A percentile compares a stretch with the other conserved stretches of the same genome.
Evolutionary conservation across 169 alveolate species (phyloP).

Genomic region (Plasmodium gonderi): DNA sequence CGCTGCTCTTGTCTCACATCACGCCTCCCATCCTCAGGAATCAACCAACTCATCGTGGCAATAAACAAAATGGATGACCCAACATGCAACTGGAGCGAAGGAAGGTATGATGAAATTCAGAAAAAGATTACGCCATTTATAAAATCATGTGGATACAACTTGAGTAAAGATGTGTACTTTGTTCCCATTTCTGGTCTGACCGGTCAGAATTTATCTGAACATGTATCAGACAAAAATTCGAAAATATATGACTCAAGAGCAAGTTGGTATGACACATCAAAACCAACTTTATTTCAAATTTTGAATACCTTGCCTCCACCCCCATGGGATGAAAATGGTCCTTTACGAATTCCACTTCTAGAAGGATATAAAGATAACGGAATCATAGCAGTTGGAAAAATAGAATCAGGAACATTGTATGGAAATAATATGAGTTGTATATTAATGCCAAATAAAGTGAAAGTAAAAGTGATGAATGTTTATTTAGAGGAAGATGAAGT

Average conservation of each 20-base stretch:
- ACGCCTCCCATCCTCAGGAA: conserved; percentile 88
- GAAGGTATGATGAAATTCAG: conserved; percentile 88
- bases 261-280: conserved; percentile 82
- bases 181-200: conserved; percentile 98
- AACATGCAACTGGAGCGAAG: conserved; percentile 95
- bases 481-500: conserved; percentile 91
- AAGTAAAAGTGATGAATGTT: conserved; percentile 88
- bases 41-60: conserved; percentile 95
- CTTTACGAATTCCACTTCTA: conserved; percentile 91
- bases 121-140: conserved; percentile 92
- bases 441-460: conserved; percentile 91
- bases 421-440: conserved; percentile 86
- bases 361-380: conserved; percentile 95
- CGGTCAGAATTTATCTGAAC: conserved; percentile 95
- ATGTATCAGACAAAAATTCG: conserved; percentile 79
- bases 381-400: conserved; percentile 92
- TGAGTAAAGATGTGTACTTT: conserved; percentile 91
- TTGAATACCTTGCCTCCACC: conserved; percentile 84
- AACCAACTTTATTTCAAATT: conserved; percentile 90
- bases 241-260: conserved; percentile 77
- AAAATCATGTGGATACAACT: conserved; percentile 92
- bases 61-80: conserved; percentile 99
- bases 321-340: conserved; percentile 86
- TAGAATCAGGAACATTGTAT: conserved; percentile 88
- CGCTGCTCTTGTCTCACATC: background rate